phyloP scores from a whole-genome alignment of 371 early-diverging fungal genomes.

The Parasitella parasitica region DNA sequence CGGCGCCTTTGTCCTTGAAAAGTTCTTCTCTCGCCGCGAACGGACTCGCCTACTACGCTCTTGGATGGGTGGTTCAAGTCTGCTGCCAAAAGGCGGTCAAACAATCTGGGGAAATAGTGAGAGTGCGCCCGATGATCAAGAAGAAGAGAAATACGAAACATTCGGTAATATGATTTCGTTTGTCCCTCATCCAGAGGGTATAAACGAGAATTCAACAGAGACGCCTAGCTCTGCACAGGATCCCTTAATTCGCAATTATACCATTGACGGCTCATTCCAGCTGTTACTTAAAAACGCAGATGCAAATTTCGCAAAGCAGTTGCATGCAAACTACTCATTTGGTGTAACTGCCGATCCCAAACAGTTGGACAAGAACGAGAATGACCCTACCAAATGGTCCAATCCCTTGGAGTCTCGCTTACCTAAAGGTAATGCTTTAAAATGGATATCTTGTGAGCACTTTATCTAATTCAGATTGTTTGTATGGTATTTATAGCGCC shows the following conservation, averaged over 20 bases:
- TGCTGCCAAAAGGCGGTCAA: constrained; percentile 90
- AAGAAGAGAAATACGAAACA: constrained; percentile 23
- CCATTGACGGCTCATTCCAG: constrained; percentile 55
- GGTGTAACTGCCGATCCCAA: constrained; percentile 60
- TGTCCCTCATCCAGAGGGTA: constrained; percentile 19
- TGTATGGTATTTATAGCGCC: constrained; percentile 51
- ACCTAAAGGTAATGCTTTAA: constrained; percentile 56
- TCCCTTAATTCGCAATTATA: constrained; percentile 40
- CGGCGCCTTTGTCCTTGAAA: constrained; percentile 80
- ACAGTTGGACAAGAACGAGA: constrained; percentile 49
- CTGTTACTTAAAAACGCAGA: constrained; percentile 56
- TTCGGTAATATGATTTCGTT: constrained; percentile 48
- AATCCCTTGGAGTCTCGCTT: constrained; percentile 86
- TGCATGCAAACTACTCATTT: constrained; percentile 64
- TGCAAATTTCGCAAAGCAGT: constrained; percentile 46
- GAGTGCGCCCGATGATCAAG: constrained; percentile 68
- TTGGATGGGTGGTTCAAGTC: constrained; percentile 80
- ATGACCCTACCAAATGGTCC: constrained; percentile 74
- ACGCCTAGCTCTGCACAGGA: constrained; percentile 9
- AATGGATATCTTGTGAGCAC: too few relatives aligned
- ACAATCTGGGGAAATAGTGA: constrained; percentile 75
- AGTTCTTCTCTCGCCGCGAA: constrained; percentile 80
- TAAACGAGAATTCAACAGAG: constrained; percentile 15
- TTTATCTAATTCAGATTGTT: not conserved
- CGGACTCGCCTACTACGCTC: constrained; percentile 76